Conservation (phyloP, 2,329 filamentous ascomycete species). For the Penicillium sp. region DNA sequence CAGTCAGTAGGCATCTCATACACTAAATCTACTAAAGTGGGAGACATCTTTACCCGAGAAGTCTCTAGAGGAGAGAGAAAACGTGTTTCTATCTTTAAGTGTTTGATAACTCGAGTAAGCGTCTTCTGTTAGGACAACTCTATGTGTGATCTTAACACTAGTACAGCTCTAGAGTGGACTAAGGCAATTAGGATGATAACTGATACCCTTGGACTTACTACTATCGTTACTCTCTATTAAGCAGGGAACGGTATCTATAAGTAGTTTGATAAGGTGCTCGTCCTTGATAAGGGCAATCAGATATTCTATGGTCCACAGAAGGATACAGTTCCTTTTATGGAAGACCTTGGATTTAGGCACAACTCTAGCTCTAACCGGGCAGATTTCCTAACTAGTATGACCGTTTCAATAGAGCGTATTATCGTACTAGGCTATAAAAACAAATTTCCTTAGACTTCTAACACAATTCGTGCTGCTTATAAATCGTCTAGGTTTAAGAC, state of each 20-base stretch:
- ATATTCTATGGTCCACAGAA: background rate
- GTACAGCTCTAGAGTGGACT: background rate
- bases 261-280: background rate
- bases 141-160: background rate
- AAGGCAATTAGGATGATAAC: background rate
- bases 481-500: background rate
- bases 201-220: background rate
- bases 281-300: background rate
- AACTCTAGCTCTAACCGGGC: background rate
- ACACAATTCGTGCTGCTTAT: no score
- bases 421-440: background rate
- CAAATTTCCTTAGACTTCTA: background rate
- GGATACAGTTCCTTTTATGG: background rate
- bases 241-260: background rate
- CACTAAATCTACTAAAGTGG: background rate
- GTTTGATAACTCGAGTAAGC: background rate
- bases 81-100: conserved; percentile 1
- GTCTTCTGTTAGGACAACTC: conserved; percentile 2
- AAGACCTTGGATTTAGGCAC: background rate
- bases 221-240: background rate
- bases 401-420: background rate
- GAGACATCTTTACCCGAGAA: background rate
- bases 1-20: background rate
- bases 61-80: conserved; percentile 3
- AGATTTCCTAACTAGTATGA: background rate